phyloP scores from a whole-genome alignment of 1,284 basidiomycete genomes.

The Ceratobasidium sp. region DNA sequence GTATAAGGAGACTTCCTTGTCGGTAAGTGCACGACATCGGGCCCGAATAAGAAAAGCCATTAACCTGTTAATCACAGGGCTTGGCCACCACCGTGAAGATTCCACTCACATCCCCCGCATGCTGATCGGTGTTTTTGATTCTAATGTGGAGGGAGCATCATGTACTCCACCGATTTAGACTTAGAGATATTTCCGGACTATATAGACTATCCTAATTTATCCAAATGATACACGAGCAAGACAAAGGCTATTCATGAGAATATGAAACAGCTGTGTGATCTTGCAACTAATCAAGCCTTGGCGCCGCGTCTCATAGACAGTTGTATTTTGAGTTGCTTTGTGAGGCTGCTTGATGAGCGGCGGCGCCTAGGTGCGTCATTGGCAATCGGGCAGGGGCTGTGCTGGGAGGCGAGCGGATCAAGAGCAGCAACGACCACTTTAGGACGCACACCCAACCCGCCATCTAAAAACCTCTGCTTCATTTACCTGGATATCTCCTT shows the following conservation, averaged over 20 bases:
- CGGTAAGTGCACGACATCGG: slow-evolving; percentile 61
- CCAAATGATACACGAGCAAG: not conserved
- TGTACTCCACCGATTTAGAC: no score
- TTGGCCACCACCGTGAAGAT: slow-evolving; percentile 79
- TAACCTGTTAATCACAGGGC: slow-evolving; percentile 57
- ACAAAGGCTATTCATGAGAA: not conserved
- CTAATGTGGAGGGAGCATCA: no score
- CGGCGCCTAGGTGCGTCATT: slow-evolving; percentile 36
- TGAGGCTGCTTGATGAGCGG: not conserved
- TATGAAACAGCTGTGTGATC: no score
- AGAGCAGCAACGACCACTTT: slow-evolving; percentile 4
- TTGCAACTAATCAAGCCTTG: no score
- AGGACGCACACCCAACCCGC: slow-evolving; percentile 15
- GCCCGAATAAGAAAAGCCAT: not conserved
- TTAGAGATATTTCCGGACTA: no score
- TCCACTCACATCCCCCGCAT: slow-evolving; percentile 76
- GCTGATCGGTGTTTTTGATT: slow-evolving; percentile 55
- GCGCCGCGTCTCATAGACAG: not conserved
- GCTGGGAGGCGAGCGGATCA: not conserved
- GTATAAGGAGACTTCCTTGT: slow-evolving; percentile 93
- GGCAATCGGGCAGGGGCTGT: slow-evolving; percentile 21
- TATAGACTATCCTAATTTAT: no score
- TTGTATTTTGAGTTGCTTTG: not conserved
- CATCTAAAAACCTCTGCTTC: slow-evolving; percentile 18
- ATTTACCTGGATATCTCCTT: not conserved